Conservation (phyloP, 768 basidiomycete genomes). For the Suillus fuscotomentosus region DNA sequence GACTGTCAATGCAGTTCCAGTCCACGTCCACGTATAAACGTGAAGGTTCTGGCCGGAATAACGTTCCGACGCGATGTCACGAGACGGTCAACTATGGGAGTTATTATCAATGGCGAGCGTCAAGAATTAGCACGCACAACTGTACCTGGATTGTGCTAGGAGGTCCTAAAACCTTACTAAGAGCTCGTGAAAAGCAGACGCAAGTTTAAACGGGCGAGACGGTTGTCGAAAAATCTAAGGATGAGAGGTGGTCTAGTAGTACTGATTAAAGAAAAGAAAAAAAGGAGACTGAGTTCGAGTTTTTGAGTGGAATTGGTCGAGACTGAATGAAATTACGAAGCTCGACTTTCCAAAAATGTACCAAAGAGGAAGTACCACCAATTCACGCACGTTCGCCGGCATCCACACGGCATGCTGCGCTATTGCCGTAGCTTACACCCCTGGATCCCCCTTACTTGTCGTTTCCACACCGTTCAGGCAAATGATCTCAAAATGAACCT, state of each 20-base stretch:
- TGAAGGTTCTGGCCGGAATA: neutral
- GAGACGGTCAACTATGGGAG: neutral
- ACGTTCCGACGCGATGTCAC: neutral
- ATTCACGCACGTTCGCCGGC: constrained; percentile 39
- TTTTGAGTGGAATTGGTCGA: constrained; percentile 31
- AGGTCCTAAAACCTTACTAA: neutral
- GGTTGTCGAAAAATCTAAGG: neutral
- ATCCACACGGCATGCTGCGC: constrained; percentile 20
- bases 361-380: constrained; percentile 23
- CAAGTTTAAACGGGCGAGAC: neutral
- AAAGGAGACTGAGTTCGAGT: constrained; percentile 1
- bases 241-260: neutral
- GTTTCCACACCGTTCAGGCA: neutral
- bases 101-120: constrained; percentile 1
- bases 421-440: constrained; percentile 11
- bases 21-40: constrained; percentile 5
- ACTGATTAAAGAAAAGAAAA: neutral
- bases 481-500: neutral
- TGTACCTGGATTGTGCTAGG: neutral
- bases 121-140: neutral
- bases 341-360: constrained; percentile 19
- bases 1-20: neutral
- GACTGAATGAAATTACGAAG: constrained; percentile 36
- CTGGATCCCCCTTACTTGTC: constrained; percentile 7
- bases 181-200: neutral